Percentiles rank a stretch among this genome's conserved stretches.
Evolutionary conservation across 257 asterid genomes (phyloP).

Genomic region (Solanum peruvianum): DNA sequence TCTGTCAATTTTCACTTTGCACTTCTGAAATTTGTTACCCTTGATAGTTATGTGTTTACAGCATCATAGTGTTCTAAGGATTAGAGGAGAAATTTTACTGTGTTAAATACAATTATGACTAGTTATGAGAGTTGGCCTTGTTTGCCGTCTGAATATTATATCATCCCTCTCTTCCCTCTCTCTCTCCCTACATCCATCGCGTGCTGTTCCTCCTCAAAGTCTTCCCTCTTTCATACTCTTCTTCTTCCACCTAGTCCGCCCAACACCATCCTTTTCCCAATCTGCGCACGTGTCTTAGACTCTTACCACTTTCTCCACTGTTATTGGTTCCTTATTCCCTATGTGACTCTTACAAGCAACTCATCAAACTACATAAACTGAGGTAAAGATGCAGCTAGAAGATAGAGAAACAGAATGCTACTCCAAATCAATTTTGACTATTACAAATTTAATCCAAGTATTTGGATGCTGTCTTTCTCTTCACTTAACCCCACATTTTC

Average conservation of each 20-base stretch:
- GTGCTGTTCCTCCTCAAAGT: neutral
- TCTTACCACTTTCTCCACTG: neutral
- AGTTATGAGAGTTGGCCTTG: neutral
- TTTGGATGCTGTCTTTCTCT: neutral
- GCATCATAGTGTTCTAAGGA: neutral
- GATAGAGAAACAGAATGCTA: neutral
- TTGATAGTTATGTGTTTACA: neutral
- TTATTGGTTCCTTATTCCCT: neutral
- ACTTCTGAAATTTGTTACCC: neutral
- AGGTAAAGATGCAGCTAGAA: neutral
- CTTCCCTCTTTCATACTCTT: neutral
- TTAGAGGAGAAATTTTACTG: neutral
- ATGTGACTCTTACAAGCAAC: neutral
- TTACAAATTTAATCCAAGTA: neutral
- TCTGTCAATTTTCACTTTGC: neutral
- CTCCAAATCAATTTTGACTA: neutral
- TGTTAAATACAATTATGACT: neutral
- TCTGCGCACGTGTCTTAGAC: neutral
- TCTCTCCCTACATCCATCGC: neutral
- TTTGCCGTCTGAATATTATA: neutral
- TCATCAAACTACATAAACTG: neutral
- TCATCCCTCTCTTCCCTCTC: neutral
- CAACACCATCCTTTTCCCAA: neutral
- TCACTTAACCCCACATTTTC: neutral
- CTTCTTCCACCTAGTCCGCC: neutral